Evolutionary conservation across 139 green algal genomes (phyloP).

Genomic region (Picochlorum sp.): DNA sequence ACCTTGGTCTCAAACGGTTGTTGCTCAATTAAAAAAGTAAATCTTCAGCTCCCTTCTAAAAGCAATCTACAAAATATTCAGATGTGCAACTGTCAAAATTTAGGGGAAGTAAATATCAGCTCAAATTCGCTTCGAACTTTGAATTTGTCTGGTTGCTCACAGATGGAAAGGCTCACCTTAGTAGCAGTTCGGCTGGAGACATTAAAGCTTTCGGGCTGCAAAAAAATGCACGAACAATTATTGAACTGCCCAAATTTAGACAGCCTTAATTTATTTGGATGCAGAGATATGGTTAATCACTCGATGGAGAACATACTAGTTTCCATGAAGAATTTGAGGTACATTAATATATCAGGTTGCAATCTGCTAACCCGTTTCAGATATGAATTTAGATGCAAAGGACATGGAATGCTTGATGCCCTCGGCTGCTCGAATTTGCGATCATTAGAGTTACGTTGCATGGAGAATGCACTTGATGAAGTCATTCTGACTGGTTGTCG

Average conservation of each 20-base stretch:
- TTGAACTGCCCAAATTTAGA: too few species aligned
- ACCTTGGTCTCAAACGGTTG: too few species aligned
- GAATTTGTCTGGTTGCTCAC: slow-evolving; percentile 2
- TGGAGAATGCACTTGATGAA: background rate
- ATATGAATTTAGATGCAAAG: background rate
- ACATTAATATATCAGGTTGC: background rate
- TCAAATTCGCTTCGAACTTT: background rate
- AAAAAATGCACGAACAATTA: too few species aligned
- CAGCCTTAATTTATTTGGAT: too few species aligned
- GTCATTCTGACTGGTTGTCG: background rate
- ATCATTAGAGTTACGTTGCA: background rate
- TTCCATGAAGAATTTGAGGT: too few species aligned
- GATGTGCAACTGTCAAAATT: background rate
- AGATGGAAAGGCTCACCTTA: background rate
- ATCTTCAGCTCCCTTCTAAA: background rate
- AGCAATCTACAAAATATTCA: background rate
- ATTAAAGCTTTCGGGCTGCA: too few species aligned
- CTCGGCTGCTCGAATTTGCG: background rate
- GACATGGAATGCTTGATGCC: background rate
- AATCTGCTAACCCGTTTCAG: background rate
- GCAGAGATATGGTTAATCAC: too few species aligned
- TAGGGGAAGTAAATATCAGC: background rate
- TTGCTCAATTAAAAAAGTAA: background rate
- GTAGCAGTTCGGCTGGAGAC: background rate
- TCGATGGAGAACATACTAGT: too few species aligned